Percentiles rank a stretch among this genome's conserved stretches.
Evolutionary conservation across 2,329 filamentous ascomycete genomes (phyloP).

Genomic region (Colletotrichum cuscutae): DNA sequence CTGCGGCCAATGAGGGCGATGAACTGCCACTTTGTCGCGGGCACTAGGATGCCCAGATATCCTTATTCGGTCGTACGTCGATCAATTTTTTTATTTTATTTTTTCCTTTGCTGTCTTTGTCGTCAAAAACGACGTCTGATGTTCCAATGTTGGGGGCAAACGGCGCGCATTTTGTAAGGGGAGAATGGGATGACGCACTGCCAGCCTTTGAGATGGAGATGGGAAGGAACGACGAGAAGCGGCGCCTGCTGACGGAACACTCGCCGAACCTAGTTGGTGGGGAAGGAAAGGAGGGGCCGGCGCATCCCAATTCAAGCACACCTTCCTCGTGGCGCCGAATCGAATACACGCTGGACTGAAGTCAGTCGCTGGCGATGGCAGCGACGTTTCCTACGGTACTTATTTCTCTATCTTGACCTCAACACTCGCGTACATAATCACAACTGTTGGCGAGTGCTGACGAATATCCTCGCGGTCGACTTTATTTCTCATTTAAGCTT

Average conservation of each 20-base stretch:
- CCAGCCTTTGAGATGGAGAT: background rate
- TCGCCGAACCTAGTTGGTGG: conserved; percentile 3
- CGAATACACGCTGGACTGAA: background rate
- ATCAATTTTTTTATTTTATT: background rate
- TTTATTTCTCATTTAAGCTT: conserved; percentile 3
- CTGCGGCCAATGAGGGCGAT: conserved; percentile 29
- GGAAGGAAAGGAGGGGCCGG: background rate
- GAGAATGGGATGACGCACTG: conserved; percentile 3
- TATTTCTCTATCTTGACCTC: background rate
- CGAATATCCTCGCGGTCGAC: background rate
- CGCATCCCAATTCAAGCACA: conserved; percentile 5
- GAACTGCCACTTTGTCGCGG: conserved; percentile 6
- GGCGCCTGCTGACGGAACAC: conserved; percentile 19
- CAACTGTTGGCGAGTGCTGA: conserved; percentile 22
- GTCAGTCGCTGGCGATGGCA: background rate
- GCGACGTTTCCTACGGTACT: background rate
- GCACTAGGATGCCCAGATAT: conserved; percentile 24
- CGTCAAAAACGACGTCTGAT: background rate
- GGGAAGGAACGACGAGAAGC: background rate
- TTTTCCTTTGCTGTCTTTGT: background rate
- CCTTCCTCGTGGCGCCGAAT: background rate
- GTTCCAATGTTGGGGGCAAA: background rate
- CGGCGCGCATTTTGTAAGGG: background rate
- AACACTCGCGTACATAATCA: background rate
- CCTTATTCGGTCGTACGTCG: conserved; percentile 26